Evolutionary conservation across 2,329 filamentous ascomycete species (phyloP), one percentile per base, ranked within the genome.

Genomic region (Malbranchea zuffiana): DNA sequence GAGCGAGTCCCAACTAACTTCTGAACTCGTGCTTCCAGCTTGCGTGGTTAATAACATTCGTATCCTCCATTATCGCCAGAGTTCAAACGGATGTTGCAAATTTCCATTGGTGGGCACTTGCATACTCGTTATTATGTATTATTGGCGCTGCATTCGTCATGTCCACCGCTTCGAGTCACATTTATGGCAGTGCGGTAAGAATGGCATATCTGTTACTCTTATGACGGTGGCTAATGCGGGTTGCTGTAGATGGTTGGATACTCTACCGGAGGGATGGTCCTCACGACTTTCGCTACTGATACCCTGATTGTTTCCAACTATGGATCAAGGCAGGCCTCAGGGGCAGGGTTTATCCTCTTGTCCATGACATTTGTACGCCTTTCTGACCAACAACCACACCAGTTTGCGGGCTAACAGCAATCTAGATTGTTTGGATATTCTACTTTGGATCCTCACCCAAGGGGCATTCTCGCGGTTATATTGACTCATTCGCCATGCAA

Each of bases 371-470:
- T 82, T 49, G 87, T 95, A 74, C 54, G 83, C 68, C 18, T 8
- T 18, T 5, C 21, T 13, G 39, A 3, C 7, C 13, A 6, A 3
- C 12, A n/a, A n/a, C 17, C 18, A 11, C 17, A 15, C 10, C 16
- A 17, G 21, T 18, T 15, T 6, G 7, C 12, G 29, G 23, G 3
- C 18, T 31, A 35, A 37, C 30, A 6, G 7, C 23, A 12, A 35
- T 17, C 19, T 29, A 95, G 87, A 83, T 94, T 50, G 75, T 96
- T 42, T 98, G 90, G 90, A 94, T 95, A 50, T 93, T 96, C 64
- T 96, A 96, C 69, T 98, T 95, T 54, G 90, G 90, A 52, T 94
- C 88, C 2, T 81, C 86, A 12, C 86, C 88, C 1, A 82, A 84
- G 27, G 83, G 87, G 11, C 75, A 80, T 37, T 83, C 87, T 45